Percentiles rank a stretch among this genome's conserved stretches.
These are phyloP conservation scores for Pleurotus citrinopileatus DNA, from an alignment of 768 basidiomycete species.

Conservation along the genomic window DNA sequence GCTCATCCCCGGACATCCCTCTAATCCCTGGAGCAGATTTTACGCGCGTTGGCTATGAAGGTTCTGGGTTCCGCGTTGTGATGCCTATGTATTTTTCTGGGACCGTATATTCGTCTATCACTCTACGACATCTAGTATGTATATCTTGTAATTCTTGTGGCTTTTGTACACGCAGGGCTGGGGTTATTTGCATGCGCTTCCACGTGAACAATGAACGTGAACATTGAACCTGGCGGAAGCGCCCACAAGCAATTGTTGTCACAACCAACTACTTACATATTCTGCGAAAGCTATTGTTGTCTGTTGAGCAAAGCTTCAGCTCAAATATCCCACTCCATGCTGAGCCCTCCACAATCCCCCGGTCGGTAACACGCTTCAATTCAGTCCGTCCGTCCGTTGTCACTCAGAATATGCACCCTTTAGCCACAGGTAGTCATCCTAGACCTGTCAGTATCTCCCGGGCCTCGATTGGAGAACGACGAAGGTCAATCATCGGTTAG, in stretches of 20 bases:
- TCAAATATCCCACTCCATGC: background rate
- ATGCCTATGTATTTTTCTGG: background rate
- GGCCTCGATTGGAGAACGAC: background rate
- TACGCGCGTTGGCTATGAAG: slow-evolving; percentile 80
- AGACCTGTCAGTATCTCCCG: background rate
- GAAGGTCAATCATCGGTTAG: background rate
- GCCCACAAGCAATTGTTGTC: no score
- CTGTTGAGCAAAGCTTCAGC: no score
- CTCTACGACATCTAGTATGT: background rate
- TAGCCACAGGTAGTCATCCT: background rate
- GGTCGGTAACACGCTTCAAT: no score
- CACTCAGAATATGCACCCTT: background rate
- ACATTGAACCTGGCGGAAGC: no score
- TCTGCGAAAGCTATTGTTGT: no score
- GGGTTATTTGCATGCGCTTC: background rate
- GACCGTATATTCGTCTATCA: background rate
- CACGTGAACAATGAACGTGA: background rate
- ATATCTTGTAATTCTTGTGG: no score
- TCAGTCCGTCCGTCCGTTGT: background rate
- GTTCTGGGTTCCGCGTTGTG: slow-evolving; percentile 66
- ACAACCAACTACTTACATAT: no score
- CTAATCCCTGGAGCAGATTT: slow-evolving; percentile 46
- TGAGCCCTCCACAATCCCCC: background rate
- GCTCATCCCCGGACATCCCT: background rate
- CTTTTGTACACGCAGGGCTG: no score